Percentiles rank a stretch among this genome's conserved stretches.
Conservation (phyloP, 352 stramenopile species). For the Pythium folliculosum region DNA sequence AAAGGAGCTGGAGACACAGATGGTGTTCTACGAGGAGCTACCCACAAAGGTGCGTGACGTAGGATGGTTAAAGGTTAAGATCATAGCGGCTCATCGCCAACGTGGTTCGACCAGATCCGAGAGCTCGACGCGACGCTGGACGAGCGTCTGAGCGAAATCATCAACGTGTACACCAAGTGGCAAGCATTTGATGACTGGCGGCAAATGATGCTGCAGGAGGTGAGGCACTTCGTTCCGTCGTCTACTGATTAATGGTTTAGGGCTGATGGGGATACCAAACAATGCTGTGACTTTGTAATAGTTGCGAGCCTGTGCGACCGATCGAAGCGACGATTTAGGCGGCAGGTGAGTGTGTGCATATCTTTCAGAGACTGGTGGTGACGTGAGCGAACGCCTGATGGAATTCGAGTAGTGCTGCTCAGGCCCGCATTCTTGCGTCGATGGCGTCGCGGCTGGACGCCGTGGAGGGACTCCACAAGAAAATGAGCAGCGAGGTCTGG, state of each 20-base stretch:
- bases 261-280: not conserved
- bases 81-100: not conserved
- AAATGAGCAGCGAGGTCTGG: conserved; percentile 77
- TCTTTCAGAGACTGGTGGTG: not conserved
- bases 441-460: conserved; percentile 65
- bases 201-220: conserved; percentile 82
- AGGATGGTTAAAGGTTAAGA: too few relatives aligned
- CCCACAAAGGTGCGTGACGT: conserved; percentile 45
- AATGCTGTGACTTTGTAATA: conserved; percentile 23
- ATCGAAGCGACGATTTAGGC: conserved; percentile 75
- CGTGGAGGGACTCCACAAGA: conserved; percentile 58
- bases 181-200: conserved; percentile 78
- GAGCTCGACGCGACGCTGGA: conserved; percentile 50
- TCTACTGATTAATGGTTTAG: too few relatives aligned
- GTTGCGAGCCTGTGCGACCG: conserved; percentile 50
- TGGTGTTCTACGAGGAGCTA: conserved; percentile 83
- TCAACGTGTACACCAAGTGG: conserved; percentile 70
- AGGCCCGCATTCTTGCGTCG: conserved; percentile 65
- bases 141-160: conserved; percentile 46
- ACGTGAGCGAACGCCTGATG: not conserved
- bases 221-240: conserved; percentile 13
- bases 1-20: conserved; percentile 78
- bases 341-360: conserved; percentile 42
- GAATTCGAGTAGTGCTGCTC: conserved; percentile 46
- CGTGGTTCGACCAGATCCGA: conserved; percentile 22